Base-by-base conservation (phyloP, 164 flowering plant species). In the Echeveria elegans region DNA sequence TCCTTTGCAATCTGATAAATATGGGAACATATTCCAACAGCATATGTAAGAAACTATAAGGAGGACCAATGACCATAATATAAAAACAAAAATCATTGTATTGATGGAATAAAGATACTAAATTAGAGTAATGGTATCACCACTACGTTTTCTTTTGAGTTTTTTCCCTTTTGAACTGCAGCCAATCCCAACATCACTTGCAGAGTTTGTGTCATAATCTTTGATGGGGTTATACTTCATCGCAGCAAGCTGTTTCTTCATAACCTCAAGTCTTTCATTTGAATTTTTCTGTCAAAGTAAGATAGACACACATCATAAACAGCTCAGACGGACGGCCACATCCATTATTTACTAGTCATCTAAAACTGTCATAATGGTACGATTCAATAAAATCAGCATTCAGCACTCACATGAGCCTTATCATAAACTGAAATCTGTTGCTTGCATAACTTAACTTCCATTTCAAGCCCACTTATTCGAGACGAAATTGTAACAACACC, bases 381-480 rank as follows among this genome's bases (percentile, higher is more conserved):
- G 7, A 34, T 34, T 34, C 37, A 34, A 34, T 34, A 34, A 34
- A 7, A 34, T 34, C 37, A 34, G 7, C 7, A n/a, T n/a, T n/a
- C n/a, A 34, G 7, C 37, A 34, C 37, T 34, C 37, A 34, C 37
- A 34, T 34, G 37, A 11, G 85, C 75, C 69, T 77, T 85, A 7
- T 75, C 75, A 21, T 78, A 72, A 2, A 68, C 81, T 0, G 64
- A 69, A 66, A 87, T 81, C 69, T 82, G 90, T 63, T 86, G 78
- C 72, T 72, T 82, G 79, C 93, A 90, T 28, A 90, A 83, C 75
- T 60, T 87, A 69, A 86, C 63, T 62, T 92, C 98, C 96, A 92
- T 88, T 77, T 86, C 83, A 14, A 92, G 77, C 15, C 83, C 72
- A 68, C 68, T 70, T 0, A 82, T 69, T 36, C 97, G 83, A 77